A percentile compares a stretch with the other conserved stretches of the same genome.
Evolutionary conservation across 495 filamentous ascomycete species (phyloP).

Genomic region (Poronia punctata): DNA sequence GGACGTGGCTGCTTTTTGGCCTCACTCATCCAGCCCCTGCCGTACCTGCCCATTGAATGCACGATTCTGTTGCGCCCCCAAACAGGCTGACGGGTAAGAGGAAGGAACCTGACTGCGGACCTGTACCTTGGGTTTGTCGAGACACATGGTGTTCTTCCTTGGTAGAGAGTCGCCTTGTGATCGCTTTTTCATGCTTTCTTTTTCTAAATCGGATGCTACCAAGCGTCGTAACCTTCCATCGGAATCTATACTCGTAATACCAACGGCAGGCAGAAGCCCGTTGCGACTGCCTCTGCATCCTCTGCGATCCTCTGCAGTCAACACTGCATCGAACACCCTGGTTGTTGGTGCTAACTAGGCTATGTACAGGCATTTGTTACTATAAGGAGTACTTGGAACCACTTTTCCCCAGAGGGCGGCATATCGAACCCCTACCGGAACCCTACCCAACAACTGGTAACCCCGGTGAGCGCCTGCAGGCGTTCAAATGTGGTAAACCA

Average conservation of each 20-base stretch:
- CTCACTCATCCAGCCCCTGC: background rate
- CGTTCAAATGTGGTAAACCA: slow-evolving; percentile 8
- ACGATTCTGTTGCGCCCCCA: too few species aligned
- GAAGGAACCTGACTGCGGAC: too few species aligned
- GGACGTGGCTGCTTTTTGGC: slow-evolving; percentile 2
- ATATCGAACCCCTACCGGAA: background rate
- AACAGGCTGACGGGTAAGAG: too few species aligned
- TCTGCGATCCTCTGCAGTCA: too few species aligned
- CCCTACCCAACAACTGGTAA: background rate
- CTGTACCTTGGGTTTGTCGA: too few species aligned
- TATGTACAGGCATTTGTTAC: too few species aligned
- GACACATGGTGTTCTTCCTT: too few species aligned
- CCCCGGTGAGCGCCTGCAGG: slow-evolving; percentile 5
- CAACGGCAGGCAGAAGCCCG: background rate
- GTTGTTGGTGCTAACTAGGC: too few species aligned
- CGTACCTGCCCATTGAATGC: background rate
- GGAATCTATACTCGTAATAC: background rate
- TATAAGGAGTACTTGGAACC: too few species aligned
- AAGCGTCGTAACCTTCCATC: background rate
- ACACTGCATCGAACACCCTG: too few species aligned
- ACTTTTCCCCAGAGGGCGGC: slow-evolving; percentile 5
- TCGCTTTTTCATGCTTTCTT: slow-evolving; percentile 7
- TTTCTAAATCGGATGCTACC: slow-evolving; percentile 6
- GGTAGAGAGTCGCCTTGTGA: background rate
- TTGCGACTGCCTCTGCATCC: slow-evolving; percentile 3